Conservation (phyloP, 2,329 filamentous ascomycete genomes). For the Ceratocystis ficicola region DNA sequence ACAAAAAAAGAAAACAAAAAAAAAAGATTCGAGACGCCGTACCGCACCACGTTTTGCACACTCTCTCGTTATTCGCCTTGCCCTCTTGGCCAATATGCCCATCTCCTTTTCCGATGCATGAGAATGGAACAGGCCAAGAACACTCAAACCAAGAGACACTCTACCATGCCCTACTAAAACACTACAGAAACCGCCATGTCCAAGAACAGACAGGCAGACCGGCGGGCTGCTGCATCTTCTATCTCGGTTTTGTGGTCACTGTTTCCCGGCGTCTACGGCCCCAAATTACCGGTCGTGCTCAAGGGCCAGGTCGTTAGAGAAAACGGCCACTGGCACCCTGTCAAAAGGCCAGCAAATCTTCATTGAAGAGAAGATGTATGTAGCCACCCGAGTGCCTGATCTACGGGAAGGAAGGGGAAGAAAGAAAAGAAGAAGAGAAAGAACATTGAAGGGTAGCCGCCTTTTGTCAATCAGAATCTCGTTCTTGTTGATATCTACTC, state of each 20-base stretch:
- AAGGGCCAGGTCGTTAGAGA: too few species aligned
- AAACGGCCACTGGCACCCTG: too few species aligned
- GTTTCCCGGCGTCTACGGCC: not conserved
- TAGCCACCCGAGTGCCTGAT: conserved; percentile 3
- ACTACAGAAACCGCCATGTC: not conserved
- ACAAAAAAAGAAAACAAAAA: too few species aligned
- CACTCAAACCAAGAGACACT: not conserved
- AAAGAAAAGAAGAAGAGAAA: not conserved
- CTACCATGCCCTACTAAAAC: not conserved
- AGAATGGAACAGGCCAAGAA: too few species aligned
- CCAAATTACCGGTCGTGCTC: not conserved
- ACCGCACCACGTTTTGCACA: too few species aligned
- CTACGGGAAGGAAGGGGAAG: not conserved
- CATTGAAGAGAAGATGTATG: not conserved
- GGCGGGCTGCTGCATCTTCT: not conserved
- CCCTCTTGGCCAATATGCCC: too few species aligned
- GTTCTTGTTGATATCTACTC: too few species aligned
- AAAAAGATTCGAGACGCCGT: too few species aligned
- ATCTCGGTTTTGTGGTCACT: not conserved
- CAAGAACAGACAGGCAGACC: not conserved
- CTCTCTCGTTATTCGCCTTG: too few species aligned
- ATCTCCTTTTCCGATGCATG: too few species aligned
- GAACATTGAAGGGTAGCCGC: not conserved
- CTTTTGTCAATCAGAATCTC: not conserved
- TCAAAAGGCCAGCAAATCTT: not conserved